Percentiles rank a stretch among this genome's conserved stretches.
phyloP scores from a whole-genome alignment of 1,284 basidiomycete genomes.

The Cryptococcus deneoformans region DNA sequence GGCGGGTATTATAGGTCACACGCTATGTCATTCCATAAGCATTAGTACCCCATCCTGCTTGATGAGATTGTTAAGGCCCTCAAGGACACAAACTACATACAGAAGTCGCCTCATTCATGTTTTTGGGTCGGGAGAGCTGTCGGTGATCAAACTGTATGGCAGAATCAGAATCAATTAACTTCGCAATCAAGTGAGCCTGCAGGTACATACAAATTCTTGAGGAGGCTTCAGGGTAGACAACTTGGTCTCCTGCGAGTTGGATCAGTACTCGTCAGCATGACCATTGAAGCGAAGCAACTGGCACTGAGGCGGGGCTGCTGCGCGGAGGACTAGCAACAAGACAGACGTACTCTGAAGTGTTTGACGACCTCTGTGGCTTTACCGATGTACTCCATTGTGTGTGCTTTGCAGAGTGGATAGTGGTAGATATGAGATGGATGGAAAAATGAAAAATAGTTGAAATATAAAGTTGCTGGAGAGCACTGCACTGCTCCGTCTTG shows the following conservation, averaged over 20 bases:
- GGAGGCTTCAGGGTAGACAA: slow-evolving; percentile 37
- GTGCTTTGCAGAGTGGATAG: neutral
- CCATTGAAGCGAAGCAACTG: neutral
- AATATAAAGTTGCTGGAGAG: too few relatives aligned
- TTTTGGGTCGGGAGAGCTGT: slow-evolving; percentile 68
- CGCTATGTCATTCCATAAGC: slow-evolving; percentile 55
- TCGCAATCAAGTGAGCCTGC: neutral
- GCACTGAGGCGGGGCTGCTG: neutral
- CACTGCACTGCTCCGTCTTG: too few relatives aligned
- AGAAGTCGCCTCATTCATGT: slow-evolving; percentile 61
- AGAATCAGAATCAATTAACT: too few relatives aligned
- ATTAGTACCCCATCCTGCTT: neutral
- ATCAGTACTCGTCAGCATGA: slow-evolving; percentile 1
- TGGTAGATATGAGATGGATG: neutral
- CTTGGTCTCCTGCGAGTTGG: slow-evolving; percentile 27
- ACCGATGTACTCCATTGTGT: slow-evolving; percentile 27
- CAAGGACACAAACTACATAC: slow-evolving; percentile 27
- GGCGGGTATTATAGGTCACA: slow-evolving; percentile 88
- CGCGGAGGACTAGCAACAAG: neutral
- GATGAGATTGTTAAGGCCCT: neutral
- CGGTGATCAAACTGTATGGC: slow-evolving; percentile 70
- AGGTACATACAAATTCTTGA: slow-evolving; percentile 38
- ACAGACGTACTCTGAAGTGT: slow-evolving; percentile 26
- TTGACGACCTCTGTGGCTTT: slow-evolving; percentile 26
- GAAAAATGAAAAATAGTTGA: neutral